phyloP scores from a whole-genome alignment of 139 green algal species.

The Asterochloris erici region DNA sequence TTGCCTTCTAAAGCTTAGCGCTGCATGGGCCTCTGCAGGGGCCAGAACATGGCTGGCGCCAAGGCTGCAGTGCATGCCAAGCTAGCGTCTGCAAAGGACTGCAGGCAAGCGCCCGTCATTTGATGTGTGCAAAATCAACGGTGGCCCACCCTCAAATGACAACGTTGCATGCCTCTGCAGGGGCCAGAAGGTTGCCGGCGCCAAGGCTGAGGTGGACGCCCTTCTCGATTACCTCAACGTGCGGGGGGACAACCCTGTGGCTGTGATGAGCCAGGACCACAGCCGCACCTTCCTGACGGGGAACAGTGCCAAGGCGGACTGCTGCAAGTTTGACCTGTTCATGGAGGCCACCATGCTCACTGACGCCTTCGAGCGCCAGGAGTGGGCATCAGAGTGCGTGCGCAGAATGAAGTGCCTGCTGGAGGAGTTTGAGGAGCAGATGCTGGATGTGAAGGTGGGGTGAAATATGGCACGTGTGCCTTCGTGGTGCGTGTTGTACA shows the following conservation, averaged over 20 bases:
- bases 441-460: too few relatives aligned
- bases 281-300: constrained; percentile 56
- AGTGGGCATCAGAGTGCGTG: too few relatives aligned
- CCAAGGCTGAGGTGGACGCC: constrained; percentile 18
- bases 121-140: neutral
- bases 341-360: constrained; percentile 66
- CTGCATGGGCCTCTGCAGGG: too few relatives aligned
- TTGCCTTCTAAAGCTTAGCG: too few relatives aligned
- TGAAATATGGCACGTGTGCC: neutral
- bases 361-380: neutral
- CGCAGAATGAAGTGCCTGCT: too few relatives aligned
- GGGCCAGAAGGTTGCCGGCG: constrained; percentile 1
- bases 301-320: constrained; percentile 25
- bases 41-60: too few relatives aligned
- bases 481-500: too few relatives aligned
- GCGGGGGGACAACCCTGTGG: constrained; percentile 35
- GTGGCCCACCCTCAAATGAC: constrained; percentile 20
- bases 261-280: constrained; percentile 55
- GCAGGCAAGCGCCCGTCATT: neutral
- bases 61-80: too few relatives aligned
- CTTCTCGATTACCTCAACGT: constrained; percentile 41
- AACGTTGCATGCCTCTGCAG: constrained; percentile 25
- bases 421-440: too few relatives aligned
- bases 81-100: too few relatives aligned
- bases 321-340: constrained; percentile 65